phyloP scores from a whole-genome alignment of 2,329 filamentous ascomycete genomes.

The Colletotrichum caudatum region DNA sequence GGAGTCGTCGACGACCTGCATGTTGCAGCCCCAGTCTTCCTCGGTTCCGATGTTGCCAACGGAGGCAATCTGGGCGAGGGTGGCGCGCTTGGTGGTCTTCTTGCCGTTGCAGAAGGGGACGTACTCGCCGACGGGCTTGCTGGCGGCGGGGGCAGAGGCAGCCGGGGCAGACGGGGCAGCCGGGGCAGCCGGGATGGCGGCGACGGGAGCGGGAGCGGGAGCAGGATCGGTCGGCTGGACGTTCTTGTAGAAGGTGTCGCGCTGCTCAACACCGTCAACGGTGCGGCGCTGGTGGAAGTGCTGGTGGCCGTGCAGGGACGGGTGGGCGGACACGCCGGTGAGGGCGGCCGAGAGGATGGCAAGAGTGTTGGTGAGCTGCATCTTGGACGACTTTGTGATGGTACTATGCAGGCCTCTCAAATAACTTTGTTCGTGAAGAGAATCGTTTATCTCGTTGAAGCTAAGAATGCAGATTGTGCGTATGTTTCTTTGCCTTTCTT shows the following conservation, averaged over 20 bases:
- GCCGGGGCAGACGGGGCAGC: conserved; percentile 10
- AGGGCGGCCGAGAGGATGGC: conserved; percentile 56
- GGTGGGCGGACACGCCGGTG: conserved; percentile 55
- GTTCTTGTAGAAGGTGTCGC: conserved; percentile 37
- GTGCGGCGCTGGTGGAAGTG: conserved; percentile 47
- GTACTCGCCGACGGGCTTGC: conserved; percentile 48
- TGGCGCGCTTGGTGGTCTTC: conserved; percentile 58
- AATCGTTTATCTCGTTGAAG: conserved; percentile 29
- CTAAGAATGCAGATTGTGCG: conserved; percentile 10
- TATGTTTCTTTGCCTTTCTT: conserved; percentile 7
- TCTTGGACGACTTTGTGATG: conserved; percentile 43
- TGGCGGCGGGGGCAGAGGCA: conserved; percentile 50
- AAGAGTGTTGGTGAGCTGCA: conserved; percentile 57
- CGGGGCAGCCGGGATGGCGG: no score
- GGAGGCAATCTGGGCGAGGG: conserved; percentile 59
- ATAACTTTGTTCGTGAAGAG: conserved; percentile 9
- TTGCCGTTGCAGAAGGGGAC: conserved; percentile 52
- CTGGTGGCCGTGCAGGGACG: conserved; percentile 52
- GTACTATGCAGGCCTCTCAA: background rate
- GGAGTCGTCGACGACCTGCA: conserved; percentile 56
- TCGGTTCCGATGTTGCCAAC: conserved; percentile 59
- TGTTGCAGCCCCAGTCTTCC: conserved; percentile 64
- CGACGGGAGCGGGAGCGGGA: background rate
- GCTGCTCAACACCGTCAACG: conserved; percentile 26
- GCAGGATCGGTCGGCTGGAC: conserved; percentile 5